Percentiles rank a stretch among this genome's conserved stretches.
These are phyloP conservation scores for Aspergillus quadricinctus DNA, from an alignment of 2,329 filamentous ascomycete species.

Conservation along the genomic window DNA sequence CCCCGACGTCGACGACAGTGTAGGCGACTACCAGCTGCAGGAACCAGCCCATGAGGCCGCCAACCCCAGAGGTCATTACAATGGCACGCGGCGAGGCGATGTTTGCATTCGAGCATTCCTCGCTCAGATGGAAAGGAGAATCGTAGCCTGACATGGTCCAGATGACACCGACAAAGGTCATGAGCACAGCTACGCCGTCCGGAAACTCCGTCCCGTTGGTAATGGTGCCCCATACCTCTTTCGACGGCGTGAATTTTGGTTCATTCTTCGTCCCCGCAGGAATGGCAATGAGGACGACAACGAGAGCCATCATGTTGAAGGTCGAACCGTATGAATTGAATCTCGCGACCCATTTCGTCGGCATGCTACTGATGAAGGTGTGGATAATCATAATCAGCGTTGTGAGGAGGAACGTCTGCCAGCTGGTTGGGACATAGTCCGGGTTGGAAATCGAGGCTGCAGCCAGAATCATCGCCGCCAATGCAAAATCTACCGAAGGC, in stretches of 20 bases:
- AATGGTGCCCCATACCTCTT: slow-evolving; percentile 62
- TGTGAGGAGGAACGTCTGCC: slow-evolving; percentile 66
- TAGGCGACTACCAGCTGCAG: slow-evolving; percentile 71
- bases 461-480: slow-evolving; percentile 67
- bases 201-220: slow-evolving; percentile 65
- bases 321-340: slow-evolving; percentile 67
- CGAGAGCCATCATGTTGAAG: slow-evolving; percentile 65
- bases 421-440: slow-evolving; percentile 59
- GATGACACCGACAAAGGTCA: slow-evolving; percentile 67
- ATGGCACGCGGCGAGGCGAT: slow-evolving; percentile 68
- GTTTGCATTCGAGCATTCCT: slow-evolving; percentile 70
- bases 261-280: slow-evolving; percentile 56
- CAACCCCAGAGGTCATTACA: slow-evolving; percentile 62
- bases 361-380: slow-evolving; percentile 62
- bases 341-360: slow-evolving; percentile 65
- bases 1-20: slow-evolving; percentile 61
- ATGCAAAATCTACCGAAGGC: slow-evolving; percentile 63
- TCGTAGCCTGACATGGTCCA: slow-evolving; percentile 68
- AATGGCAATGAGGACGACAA: slow-evolving; percentile 65
- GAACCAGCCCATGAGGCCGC: slow-evolving; percentile 66
- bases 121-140: slow-evolving; percentile 66
- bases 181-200: slow-evolving; percentile 62
- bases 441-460: slow-evolving; percentile 65
- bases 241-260: slow-evolving; percentile 56
- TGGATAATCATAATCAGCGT: slow-evolving; percentile 65